Percentiles rank a stretch among this genome's conserved stretches.
Conservation (phyloP, 2,329 filamentous ascomycete genomes). For the Cladorrhinum sp. region DNA sequence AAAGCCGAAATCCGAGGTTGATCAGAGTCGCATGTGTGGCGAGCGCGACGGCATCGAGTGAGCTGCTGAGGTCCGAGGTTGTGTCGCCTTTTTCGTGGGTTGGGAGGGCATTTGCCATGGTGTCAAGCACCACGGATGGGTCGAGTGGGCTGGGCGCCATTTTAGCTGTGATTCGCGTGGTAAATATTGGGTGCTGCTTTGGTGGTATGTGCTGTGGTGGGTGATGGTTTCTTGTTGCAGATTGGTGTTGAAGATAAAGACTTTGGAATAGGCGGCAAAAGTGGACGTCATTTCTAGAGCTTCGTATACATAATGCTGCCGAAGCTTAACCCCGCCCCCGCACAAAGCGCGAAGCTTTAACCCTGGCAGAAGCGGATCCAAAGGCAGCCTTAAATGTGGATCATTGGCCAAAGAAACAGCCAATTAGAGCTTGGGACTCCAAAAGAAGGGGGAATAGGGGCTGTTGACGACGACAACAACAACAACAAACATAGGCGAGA, state of each 20-base stretch:
- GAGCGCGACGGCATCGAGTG: conserved; percentile 80
- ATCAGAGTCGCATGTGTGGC: conserved; percentile 81
- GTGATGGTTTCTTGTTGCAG: neutral
- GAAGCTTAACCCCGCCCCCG: neutral
- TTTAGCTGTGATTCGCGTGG: neutral
- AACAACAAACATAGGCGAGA: too few relatives aligned
- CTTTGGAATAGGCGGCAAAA: neutral
- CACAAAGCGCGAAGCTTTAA: neutral
- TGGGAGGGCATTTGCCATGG: conserved; percentile 59
- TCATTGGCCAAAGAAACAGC: neutral
- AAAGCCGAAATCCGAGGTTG: conserved; percentile 73
- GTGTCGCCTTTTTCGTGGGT: conserved; percentile 51
- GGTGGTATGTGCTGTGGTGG: neutral
- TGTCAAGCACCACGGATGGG: conserved; percentile 46
- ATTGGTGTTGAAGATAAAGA: neutral
- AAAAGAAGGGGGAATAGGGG: too few relatives aligned
- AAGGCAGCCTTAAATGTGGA: neutral
- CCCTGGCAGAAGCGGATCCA: neutral
- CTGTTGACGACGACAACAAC: too few relatives aligned
- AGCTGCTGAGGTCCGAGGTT: conserved; percentile 62
- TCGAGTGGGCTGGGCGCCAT: conserved; percentile 38
- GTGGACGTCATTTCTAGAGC: neutral
- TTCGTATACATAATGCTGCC: neutral
- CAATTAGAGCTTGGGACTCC: neutral
- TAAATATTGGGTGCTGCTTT: neutral